Base-by-base conservation (phyloP, 2,329 filamentous ascomycete genomes). In the Ascochyta rabiei region DNA sequence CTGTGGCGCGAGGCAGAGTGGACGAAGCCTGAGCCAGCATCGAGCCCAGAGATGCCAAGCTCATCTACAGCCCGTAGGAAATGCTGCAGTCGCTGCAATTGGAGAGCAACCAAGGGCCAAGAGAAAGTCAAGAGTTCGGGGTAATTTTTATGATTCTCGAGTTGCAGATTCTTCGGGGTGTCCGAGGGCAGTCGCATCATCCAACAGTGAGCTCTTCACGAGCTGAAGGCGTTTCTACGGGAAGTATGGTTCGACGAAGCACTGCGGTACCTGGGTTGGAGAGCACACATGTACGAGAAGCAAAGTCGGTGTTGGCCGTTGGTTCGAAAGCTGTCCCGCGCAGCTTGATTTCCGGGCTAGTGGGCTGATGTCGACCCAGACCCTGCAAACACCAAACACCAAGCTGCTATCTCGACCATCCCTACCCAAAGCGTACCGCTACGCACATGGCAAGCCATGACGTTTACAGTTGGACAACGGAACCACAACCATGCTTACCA, bases 31-130 rank as follows among this genome's bases (percentile, higher is more conserved):
- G 42, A 55, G 61, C 66, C 57, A 63, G 59, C 57, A 48, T 59
- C 58, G 38, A 53, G 63, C 67, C 67, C 47, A 70, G 69, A 56
- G 38, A 48, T 53, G 70, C 70, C 71, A 74, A 74, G 68, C 38
- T 39, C 26, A 38, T 37, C 43, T 30, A 43, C 38, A 46, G 53
- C 57, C 57, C 55, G 56, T 46, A 51, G 52, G 47, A 62, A 30
- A 37, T 37, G 28, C 37, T 34, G 33, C 50, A 54, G 31, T n/a
- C 21, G 38, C 51, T 35, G 48, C 59, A 48, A 70, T 72, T 72
- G 67, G 70, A 66, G 60, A 62, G 59, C 38, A 35, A 41, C 31
- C 33, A 24, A 15, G 33, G 52, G 68, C 67, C 67, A 72, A 73
- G 68, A 60, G 47, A n/a, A 38, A 48, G 52, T 58, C 59, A 67